Base-by-base conservation (phyloP, 2,329 filamentous ascomycete species). In the Tricladium varicosporioides region DNA sequence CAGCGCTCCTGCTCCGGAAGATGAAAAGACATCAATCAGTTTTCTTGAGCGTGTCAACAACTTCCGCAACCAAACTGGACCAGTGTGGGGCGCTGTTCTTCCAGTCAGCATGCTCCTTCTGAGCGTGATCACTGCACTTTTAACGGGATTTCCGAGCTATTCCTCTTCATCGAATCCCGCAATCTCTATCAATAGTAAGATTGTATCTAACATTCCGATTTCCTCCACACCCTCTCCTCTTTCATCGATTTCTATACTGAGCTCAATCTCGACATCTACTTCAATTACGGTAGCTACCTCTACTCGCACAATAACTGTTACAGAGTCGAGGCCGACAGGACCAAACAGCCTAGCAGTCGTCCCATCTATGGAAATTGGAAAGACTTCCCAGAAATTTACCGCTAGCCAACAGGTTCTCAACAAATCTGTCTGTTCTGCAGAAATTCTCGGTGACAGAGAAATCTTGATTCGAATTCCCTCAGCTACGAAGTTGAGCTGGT, bases 381-480 rank as follows among this genome's bases (percentile, higher is more conserved):
- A 68, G 19, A 40, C 62, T 11, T 42, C 65, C n/a, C 62, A 59
- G 48, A 40, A 54, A 18, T 51, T 54, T 14, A 60, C 63, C 9
- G 61, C 51, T 14, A 13, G 33, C 14, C 42, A 54, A 11, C 64
- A 65, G 27, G 45, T 63, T 10, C 52, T 45, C 27, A 64, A 68
- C 31, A 66, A 67, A 54, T 65, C 60, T 5, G 63, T 76, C n/a
- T 82, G 79, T 67, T 75, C 75, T 1, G 78, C 76, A 11, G 73
- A 78, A 54, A 65, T 77, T 13, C 66, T 75, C 57, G 75, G 78
- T 56, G 73, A 74, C 53, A 77, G 78, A 54, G 77, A 82, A 58
- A 78, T 86, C 31, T 67, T 84, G 51, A 75, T 86, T 51, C 78
- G 76, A 51, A 78, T 86, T 11, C 78, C 81, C 2, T 71, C 74